Base-by-base conservation (phyloP, 2,329 filamentous ascomycete species). In the Alternaria ethzedia region DNA sequence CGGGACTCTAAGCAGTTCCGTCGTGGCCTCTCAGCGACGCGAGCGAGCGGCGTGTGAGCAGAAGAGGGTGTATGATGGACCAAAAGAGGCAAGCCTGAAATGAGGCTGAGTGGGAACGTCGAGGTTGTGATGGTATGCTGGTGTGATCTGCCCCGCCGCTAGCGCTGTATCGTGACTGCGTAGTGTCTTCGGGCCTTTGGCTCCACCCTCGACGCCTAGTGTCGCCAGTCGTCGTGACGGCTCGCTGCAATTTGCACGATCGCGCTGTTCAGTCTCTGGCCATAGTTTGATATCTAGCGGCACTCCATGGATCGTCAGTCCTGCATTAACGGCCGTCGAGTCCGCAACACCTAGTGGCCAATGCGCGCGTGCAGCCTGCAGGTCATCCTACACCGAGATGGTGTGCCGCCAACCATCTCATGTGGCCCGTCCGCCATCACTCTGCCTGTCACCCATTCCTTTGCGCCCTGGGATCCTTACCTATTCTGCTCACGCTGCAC, bases 381-480 rank as follows among this genome's bases (percentile, higher is more conserved):
- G 69, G 70, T 75, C 72, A 74, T 74, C 69, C 44, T 54, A 58
- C 68, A 60, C 64, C 60, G 66, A 67, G 65, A 66, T 63, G 70
- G 69, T 65, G 70, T 70, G 64, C 56, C 60, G 49, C 60, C 60
- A 60, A 65, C 65, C 63, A 65, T 61, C 69, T 69, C 71, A 74
- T 67, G 63, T 68, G 69, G 71, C 61, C 64, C 63, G 63, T 70
- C 67, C 68, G 65, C 70, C 61, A 70, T 70, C 74, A 73, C 75
- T 69, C 65, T 60, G 65, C 66, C 68, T 75, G 76, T 76, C 75
- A 78, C 70, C 64, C 72, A 69, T 69, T 67, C 66, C 62, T 70
- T 68, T 70, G 61, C 67, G 70, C 71, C 73, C 72, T 77, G 68
- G 64, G 72, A 72, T 67, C 64, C 69, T 65, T 73, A 46, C 70